Percentiles rank a stretch among this genome's conserved stretches.
These are phyloP conservation scores for Vinca major DNA, from an alignment of 305 asterid genomes.

Conservation along the genomic window DNA sequence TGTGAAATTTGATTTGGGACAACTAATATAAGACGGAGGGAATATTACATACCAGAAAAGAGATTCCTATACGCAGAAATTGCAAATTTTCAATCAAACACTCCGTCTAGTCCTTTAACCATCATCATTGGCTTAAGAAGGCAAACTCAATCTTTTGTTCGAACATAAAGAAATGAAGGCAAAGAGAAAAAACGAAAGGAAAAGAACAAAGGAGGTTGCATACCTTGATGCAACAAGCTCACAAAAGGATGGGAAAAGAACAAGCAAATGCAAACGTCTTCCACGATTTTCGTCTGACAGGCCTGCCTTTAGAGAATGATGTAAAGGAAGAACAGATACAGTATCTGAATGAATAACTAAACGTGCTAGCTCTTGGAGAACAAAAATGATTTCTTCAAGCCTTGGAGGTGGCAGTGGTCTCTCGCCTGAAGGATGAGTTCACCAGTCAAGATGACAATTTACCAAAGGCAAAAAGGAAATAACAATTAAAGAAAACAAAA, in stretches of 20 bases:
- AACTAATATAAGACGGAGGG: no score
- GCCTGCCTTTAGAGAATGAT: conserved; percentile 46
- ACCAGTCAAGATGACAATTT: conserved; percentile 8
- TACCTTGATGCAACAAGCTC: conserved; percentile 95
- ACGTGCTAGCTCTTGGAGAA: conserved; percentile 75
- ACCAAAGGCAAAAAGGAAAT: conserved; percentile 6
- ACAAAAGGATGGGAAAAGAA: conserved; percentile 77
- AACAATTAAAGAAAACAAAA: conserved; percentile 9
- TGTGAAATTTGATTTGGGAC: no score
- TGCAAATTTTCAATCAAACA: no score
- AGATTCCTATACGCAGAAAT: no score
- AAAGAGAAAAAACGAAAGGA: no score
- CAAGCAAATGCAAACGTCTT: conserved; percentile 69
- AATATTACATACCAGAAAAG: no score
- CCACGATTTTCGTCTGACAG: conserved; percentile 28
- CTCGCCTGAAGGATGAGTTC: conserved; percentile 43
- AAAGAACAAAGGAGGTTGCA: neutral
- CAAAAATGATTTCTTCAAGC: conserved; percentile 71
- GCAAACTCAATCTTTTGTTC: no score
- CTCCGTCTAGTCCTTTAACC: no score
- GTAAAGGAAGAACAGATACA: conserved; percentile 62
- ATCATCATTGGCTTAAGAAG: no score
- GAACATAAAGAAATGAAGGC: no score
- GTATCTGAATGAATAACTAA: conserved; percentile 71
- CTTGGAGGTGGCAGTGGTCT: conserved; percentile 74